Evolutionary conservation across 73 alveolate genomes (phyloP).

Genomic region (Symbiodinium pilosum): DNA sequence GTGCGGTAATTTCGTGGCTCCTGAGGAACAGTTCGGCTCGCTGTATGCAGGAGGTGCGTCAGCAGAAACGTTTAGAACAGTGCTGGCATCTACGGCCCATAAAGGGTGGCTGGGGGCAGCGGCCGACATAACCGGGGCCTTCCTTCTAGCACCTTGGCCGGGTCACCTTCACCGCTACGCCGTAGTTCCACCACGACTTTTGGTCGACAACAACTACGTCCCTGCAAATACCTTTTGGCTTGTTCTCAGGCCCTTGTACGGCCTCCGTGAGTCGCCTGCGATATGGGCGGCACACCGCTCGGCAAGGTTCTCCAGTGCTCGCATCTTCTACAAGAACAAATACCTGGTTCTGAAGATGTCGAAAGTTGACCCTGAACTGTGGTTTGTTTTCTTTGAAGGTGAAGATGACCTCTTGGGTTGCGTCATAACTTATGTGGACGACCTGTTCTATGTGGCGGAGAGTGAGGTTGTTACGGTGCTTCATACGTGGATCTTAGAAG

Average conservation of each 20-base stretch:
- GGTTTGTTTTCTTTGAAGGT: background rate
- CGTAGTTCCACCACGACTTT: background rate
- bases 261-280: background rate
- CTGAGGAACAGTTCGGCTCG: background rate
- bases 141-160: background rate
- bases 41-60: background rate
- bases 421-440: background rate
- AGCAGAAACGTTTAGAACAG: background rate
- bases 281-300: background rate
- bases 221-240: background rate
- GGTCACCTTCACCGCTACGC: background rate
- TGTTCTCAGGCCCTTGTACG: background rate
- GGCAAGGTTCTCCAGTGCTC: background rate
- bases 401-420: background rate
- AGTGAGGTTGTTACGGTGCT: background rate
- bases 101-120: background rate
- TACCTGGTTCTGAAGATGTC: background rate
- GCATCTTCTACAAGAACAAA: background rate
- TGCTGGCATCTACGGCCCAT: background rate
- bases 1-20: background rate
- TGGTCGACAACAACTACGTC: background rate
- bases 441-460: background rate
- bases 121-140: background rate
- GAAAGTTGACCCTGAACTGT: background rate
- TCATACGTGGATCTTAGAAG: background rate